Base-by-base conservation (phyloP, 2,329 filamentous ascomycete species). In the Aspergillus quadrilineatus region DNA sequence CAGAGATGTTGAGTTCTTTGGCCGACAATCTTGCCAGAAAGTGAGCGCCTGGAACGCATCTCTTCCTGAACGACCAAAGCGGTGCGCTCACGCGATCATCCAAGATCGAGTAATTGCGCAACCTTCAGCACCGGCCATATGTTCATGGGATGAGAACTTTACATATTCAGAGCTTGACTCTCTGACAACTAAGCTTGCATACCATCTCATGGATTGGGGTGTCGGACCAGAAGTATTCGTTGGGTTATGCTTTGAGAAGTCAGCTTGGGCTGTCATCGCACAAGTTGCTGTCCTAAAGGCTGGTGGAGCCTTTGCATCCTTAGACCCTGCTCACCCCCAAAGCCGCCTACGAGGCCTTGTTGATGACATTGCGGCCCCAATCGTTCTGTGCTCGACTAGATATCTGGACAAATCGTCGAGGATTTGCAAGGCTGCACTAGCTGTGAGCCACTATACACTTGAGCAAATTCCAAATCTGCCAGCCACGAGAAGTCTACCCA, bases 201-300 rank as follows among this genome's bases (percentile, higher is more conserved):
- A 70, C 34, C 68, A 75, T 34, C 65, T 80, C 4, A 65, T 65
- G 1, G 59, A 63, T 1, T 61, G 75, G 12, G 77, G 76, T 12
- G 67, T 80, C 29, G 69, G 71, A 8, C 67, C 77, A 0, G 70
- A 75, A 30, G 65, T 66, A 3, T 71, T 74, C 50, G 71, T 77
- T 29, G 73, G 73, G 2, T 43, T 77, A 4, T 76, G 69, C 47
- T 77, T 77, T 42, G 75, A 77, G 44, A 77, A 77, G 55, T 77
- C 75, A 0, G 69, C 69, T 10, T 78, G 75, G 75, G 68, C 74
- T 9, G 65, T 77, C 12, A 69, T 78, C 34, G 69, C 74, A 3
- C 69, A 77, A 50, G 59, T 77, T 8, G 75, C 73, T 7, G 69
- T 76, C 30, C 65, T 77, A 26, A 76, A 76, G 57, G 72, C 74